Percentiles rank a stretch among this genome's conserved stretches.
These are phyloP conservation scores for Oryza brachyantha DNA, from an alignment of 176 grass and related monocot species.

Conservation along the genomic window DNA sequence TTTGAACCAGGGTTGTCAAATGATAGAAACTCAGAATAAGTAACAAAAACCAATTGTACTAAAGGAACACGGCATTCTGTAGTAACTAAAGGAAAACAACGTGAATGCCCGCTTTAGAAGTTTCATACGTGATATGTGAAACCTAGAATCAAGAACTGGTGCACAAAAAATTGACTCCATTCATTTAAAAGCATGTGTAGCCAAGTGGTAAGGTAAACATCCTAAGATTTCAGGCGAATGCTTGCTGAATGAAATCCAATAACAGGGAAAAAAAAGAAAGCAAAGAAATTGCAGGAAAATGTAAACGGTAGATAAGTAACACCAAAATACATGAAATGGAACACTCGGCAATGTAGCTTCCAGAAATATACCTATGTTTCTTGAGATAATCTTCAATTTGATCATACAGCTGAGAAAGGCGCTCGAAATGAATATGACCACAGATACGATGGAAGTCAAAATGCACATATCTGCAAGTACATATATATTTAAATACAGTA, in stretches of 20 bases:
- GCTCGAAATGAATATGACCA: constrained; percentile 92
- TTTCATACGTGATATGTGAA: background rate
- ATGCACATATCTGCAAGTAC: constrained; percentile 75
- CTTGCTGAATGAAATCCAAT: background rate
- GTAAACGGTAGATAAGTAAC: background rate
- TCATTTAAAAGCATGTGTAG: background rate
- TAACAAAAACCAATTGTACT: background rate
- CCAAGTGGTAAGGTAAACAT: background rate
- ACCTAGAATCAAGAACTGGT: background rate
- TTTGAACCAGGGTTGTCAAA: background rate
- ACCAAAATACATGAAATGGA: background rate
- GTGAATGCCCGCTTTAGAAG: background rate
- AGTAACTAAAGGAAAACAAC: background rate
- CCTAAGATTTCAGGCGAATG: background rate
- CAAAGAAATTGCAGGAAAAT: background rate
- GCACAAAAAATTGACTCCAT: background rate
- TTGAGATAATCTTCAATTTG: constrained; percentile 82
- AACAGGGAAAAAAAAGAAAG: background rate
- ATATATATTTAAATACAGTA: constrained; percentile 23
- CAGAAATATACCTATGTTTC: constrained; percentile 64
- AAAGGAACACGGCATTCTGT: background rate
- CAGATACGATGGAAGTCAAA: constrained; percentile 95
- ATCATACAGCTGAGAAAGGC: constrained; percentile 85
- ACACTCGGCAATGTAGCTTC: constrained; percentile 8
- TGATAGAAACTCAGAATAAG: background rate